Evolutionary conservation across 352 stramenopile species (phyloP).

Genomic region (Globisporangium rhizosaccharum): DNA sequence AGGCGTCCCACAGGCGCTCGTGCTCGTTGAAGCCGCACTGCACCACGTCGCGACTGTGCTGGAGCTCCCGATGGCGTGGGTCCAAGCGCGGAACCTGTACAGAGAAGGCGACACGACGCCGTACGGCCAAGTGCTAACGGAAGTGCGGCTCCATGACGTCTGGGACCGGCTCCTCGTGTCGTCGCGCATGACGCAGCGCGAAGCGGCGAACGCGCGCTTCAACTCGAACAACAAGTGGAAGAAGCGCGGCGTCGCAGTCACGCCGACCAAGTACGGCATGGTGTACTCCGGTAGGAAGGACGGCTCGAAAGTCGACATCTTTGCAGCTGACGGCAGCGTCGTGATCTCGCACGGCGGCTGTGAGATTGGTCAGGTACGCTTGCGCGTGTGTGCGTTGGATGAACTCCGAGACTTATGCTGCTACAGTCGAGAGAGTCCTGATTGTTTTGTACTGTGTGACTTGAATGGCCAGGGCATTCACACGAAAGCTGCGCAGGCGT

Average conservation of each 20-base stretch:
- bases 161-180: slow-evolving; percentile 74
- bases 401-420: too few species aligned
- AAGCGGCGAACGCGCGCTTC: slow-evolving; percentile 75
- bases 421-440: too few species aligned
- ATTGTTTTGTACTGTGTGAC: too few species aligned
- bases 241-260: slow-evolving; percentile 87
- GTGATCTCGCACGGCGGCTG: slow-evolving; percentile 94
- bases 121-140: slow-evolving; percentile 89
- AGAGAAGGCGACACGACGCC: slow-evolving; percentile 85
- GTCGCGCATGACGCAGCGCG: slow-evolving; percentile 63
- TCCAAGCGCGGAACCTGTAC: slow-evolving; percentile 93
- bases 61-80: slow-evolving; percentile 49
- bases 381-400: too few species aligned
- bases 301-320: slow-evolving; percentile 35
- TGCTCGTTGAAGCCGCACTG: slow-evolving; percentile 92
- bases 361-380: slow-evolving; percentile 94
- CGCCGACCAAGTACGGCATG: slow-evolving; percentile 45
- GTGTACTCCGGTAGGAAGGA: slow-evolving; percentile 79
- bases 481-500: slow-evolving; percentile 57
- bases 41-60: slow-evolving; percentile 90
- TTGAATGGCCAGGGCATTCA: slow-evolving; percentile 35
- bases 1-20: slow-evolving; percentile 90
- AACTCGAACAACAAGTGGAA: slow-evolving; percentile 89
- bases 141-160: slow-evolving; percentile 88
- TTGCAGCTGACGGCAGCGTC: slow-evolving; percentile 88